Conservation (phyloP, 768 basidiomycete species). For the Collybia sp. region DNA sequence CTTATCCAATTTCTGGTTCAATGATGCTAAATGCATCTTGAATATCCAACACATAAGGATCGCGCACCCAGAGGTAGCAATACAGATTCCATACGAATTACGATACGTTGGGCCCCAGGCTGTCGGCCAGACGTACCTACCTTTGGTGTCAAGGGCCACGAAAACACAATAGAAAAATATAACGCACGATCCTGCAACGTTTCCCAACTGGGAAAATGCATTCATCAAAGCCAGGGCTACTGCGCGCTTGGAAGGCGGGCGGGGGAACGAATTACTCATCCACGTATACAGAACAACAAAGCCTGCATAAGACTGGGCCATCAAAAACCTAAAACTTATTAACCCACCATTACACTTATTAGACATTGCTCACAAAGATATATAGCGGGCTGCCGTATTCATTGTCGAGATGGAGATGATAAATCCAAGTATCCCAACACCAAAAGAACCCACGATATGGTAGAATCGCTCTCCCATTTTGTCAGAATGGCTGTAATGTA, state of each 20-base stretch:
- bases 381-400: conserved; percentile 64
- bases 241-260: conserved; percentile 77
- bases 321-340: conserved; percentile 47
- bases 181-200: conserved; percentile 78
- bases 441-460: conserved; percentile 55
- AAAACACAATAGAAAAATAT: conserved; percentile 4
- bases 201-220: conserved; percentile 79
- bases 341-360: not conserved
- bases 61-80: conserved; percentile 47
- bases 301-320: conserved; percentile 74
- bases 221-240: conserved; percentile 80
- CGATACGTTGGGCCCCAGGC: conserved; percentile 66
- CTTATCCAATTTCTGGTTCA: conserved; percentile 33
- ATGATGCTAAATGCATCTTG: conserved; percentile 29
- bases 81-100: conserved; percentile 71
- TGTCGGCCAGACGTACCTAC: conserved; percentile 62
- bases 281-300: conserved; percentile 58
- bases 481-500: conserved; percentile 64
- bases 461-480: conserved; percentile 67
- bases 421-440: conserved; percentile 68
- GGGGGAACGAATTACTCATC: conserved; percentile 55
- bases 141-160: conserved; percentile 6
- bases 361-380: conserved; percentile 49
- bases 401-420: conserved; percentile 67
- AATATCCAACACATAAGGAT: conserved; percentile 52